Base-by-base conservation (phyloP, 257 asterid genomes). In the Parsonsia alboflavescens region DNA sequence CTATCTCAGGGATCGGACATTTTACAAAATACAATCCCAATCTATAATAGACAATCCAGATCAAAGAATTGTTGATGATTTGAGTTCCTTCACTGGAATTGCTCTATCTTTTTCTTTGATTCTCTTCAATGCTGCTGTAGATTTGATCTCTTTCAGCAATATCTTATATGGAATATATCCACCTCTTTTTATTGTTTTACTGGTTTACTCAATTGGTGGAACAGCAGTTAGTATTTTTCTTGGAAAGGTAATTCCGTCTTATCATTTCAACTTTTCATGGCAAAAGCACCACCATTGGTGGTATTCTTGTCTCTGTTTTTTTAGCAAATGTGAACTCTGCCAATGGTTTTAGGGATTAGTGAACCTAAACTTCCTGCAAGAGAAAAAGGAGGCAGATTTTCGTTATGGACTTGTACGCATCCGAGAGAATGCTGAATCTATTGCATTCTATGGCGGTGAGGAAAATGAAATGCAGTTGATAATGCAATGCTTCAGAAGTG, bases 391-490 rank as follows among this genome's bases (percentile, higher is more conserved):
- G 87, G 97, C 96, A 42, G 97, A 91, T 86, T 91, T 91, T 58
- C 89, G 96, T 39, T 91, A 91, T 71, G 97, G 94, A 64, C 94
- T 91, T 64, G 94, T 91, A 74, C 97, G 98, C 13, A 83, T 93
- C 80, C 81, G 98, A 77, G 98, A 93, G 84, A 93, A 93, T 83
- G 98, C 98, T 49, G 98, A 93, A 80, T 89, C 98, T 76, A 93
- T 93, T 82, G 98, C 98, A 53, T 93, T 93, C 83, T 93, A 93
- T 73, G 96, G 94, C 67, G 97, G 98, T 28, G 98, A 93, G 85
- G 87, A 81, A 80, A 93, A 93, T 77, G 98, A 93, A 89, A 88
- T 83, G 84, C 97, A 89, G 78, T 86, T 91, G 39, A 84, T 93
- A 73, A 79, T 93, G 81, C 88, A 82, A 78, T 86, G 96, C 30